Conservation (phyloP, 2,329 filamentous ascomycete genomes). For the Pezicula carpinea region DNA sequence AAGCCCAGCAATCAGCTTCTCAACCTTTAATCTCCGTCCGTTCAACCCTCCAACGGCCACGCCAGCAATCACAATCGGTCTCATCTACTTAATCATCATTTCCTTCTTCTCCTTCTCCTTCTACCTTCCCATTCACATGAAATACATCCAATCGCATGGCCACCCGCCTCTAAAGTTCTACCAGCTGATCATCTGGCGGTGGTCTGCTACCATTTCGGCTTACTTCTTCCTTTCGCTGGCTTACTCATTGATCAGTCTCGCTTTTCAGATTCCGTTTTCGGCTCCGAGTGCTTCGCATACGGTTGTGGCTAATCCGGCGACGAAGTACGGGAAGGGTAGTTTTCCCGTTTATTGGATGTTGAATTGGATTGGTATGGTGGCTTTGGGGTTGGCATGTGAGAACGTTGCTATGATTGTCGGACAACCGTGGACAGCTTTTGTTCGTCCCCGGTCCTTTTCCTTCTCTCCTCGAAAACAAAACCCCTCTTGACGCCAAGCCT, state of each 20-base stretch:
- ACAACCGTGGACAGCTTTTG: constrained; percentile 50
- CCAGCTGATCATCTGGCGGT: constrained; percentile 55
- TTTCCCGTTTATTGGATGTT: constrained; percentile 62
- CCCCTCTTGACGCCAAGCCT: no score
- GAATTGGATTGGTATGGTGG: constrained; percentile 59
- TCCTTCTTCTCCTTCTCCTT: constrained; percentile 64
- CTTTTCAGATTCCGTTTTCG: constrained; percentile 59
- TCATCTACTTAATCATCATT: constrained; percentile 65
- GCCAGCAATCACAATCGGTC: constrained; percentile 55
- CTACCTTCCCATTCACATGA: constrained; percentile 58
- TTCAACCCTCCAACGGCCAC: constrained; percentile 50
- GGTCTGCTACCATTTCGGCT: constrained; percentile 47
- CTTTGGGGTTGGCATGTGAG: constrained; percentile 58
- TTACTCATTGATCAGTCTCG: constrained; percentile 59
- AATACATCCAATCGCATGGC: constrained; percentile 48
- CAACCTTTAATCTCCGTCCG: constrained; percentile 51
- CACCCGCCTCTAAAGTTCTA: constrained; percentile 54
- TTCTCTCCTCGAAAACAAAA: no score
- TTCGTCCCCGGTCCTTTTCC: no score
- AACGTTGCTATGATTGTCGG: constrained; percentile 62
- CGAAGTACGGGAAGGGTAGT: constrained; percentile 50
- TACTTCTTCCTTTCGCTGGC: constrained; percentile 59
- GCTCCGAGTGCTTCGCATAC: constrained; percentile 41
- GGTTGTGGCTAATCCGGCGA: constrained; percentile 40
- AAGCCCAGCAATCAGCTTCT: constrained; percentile 52